Percentiles rank a stretch among this genome's conserved stretches.
phyloP scores from a whole-genome alignment of 352 stramenopile genomes.

The Phytophthora meadii region DNA sequence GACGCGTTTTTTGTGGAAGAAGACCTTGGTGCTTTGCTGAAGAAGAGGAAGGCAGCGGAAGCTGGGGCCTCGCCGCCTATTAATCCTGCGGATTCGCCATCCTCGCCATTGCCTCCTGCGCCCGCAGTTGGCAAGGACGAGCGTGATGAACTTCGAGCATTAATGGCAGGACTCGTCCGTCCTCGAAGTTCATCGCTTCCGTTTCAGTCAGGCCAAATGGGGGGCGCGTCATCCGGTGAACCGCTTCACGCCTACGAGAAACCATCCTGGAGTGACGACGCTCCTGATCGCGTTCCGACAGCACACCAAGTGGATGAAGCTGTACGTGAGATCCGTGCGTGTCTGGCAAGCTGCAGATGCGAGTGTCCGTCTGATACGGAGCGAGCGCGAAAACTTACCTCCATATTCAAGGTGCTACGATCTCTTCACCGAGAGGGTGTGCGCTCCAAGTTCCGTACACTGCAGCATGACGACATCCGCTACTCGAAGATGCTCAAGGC shows the following conservation, averaged over 20 bases:
- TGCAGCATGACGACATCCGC: constrained; percentile 75
- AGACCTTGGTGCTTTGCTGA: constrained; percentile 39
- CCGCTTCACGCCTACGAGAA: constrained; percentile 39
- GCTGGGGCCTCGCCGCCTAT: constrained; percentile 7
- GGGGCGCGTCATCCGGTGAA: constrained; percentile 45
- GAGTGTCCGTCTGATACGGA: constrained; percentile 75
- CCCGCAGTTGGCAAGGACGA: constrained; percentile 36
- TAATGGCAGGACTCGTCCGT: constrained; percentile 69
- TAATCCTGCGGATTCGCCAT: constrained; percentile 21
- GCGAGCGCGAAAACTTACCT: constrained; percentile 66
- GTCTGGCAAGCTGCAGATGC: constrained; percentile 59
- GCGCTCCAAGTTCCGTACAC: constrained; percentile 68
- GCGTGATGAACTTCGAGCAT: constrained; percentile 61
- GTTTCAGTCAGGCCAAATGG: constrained; percentile 49
- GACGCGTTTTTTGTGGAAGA: constrained; percentile 50
- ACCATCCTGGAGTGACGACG: constrained; percentile 68
- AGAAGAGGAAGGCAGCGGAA: constrained; percentile 33
- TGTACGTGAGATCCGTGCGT: constrained; percentile 58
- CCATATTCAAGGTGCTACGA: constrained; percentile 73
- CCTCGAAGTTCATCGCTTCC: constrained; percentile 71
- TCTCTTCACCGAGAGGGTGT: constrained; percentile 71
- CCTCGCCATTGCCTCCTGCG: constrained; percentile 19
- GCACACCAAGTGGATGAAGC: constrained; percentile 54
- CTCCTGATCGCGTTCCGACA: constrained; percentile 42
- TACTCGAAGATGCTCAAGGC: constrained; percentile 73